Conservation (phyloP, 495 filamentous ascomycete species). For the Astrothelium macrocarpum region DNA sequence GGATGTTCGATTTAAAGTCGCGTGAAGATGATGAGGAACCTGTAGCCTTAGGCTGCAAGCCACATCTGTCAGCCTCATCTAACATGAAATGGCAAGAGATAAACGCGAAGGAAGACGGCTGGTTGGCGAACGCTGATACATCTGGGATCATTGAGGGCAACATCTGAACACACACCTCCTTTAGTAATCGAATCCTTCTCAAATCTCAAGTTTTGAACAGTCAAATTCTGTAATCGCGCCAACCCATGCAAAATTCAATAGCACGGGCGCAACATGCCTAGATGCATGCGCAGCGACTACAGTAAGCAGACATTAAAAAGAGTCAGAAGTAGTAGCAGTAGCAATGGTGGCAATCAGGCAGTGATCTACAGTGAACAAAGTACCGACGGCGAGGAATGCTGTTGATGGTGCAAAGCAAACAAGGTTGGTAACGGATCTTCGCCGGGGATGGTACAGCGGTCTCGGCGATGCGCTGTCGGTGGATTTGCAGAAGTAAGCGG, state of each 20-base stretch:
- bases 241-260: background rate
- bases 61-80: background rate
- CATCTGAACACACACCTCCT: background rate
- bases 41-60: background rate
- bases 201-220: background rate
- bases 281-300: background rate
- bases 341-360: background rate
- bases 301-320: background rate
- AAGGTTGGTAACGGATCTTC: conserved; percentile 3
- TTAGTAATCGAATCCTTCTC: background rate
- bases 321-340: background rate
- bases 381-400: background rate
- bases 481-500: background rate
- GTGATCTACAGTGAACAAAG: background rate
- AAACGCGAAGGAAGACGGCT: too few species aligned
- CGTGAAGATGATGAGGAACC: background rate
- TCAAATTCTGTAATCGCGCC: background rate
- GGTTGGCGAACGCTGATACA: background rate
- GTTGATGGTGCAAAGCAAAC: background rate
- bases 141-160: background rate
- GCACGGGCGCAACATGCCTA: background rate
- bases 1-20: background rate
- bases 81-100: background rate
- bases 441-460: background rate
- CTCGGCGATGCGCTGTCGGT: background rate